These are phyloP conservation scores for Physcomitrium patens DNA, from an alignment of 225 moss, liverwort and hornwort species.

Conservation along the genomic window DNA sequence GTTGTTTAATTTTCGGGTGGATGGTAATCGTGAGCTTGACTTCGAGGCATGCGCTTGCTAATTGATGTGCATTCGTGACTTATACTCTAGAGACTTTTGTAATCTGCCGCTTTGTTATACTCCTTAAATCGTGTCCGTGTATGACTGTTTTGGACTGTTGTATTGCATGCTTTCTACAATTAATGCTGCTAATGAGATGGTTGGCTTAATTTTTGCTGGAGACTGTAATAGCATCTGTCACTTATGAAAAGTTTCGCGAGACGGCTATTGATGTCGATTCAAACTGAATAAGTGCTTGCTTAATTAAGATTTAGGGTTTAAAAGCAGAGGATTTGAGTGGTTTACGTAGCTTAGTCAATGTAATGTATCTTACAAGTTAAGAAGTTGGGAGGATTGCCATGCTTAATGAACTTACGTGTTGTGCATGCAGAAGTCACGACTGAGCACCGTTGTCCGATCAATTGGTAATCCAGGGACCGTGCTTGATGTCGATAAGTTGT, in stretches of 20 bases:
- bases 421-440: conserved; percentile 54
- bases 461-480: conserved; percentile 39
- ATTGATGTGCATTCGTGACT: neutral
- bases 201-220: neutral
- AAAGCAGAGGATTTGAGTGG: neutral
- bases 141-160: conserved; percentile 3
- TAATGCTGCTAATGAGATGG: neutral
- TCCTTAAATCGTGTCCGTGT: conserved; percentile 3
- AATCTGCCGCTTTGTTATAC: neutral
- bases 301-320: conserved; percentile 37
- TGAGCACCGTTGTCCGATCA: conserved; percentile 63
- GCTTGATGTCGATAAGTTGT: conserved; percentile 57
- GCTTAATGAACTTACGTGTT: conserved; percentile 12
- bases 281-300: neutral
- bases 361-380: neutral
- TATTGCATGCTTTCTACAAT: neutral
- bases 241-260: conserved; percentile 7
- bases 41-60: neutral
- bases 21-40: neutral
- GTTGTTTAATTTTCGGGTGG: neutral
- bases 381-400: conserved; percentile 9
- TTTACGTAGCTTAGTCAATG: conserved; percentile 18
- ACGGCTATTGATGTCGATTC: neutral
- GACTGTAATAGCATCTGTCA: conserved; percentile 11
- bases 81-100: neutral